Evolutionary conservation across 495 filamentous ascomycete genomes (phyloP).

Genomic region (Lasiosphaeria hispida): DNA sequence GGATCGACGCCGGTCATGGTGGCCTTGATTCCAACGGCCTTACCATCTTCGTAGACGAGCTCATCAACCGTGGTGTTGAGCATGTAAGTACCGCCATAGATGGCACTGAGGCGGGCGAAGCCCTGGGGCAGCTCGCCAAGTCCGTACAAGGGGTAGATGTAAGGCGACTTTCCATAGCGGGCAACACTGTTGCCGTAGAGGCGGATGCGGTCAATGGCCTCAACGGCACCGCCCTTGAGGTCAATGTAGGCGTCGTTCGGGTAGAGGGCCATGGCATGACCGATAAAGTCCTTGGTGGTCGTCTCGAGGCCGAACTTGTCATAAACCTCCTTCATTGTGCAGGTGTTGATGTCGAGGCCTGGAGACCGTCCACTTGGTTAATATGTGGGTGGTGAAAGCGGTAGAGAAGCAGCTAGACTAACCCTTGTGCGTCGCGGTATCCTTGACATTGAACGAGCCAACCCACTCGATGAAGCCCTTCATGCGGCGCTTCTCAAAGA

Average conservation of each 20-base stretch:
- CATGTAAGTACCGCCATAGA: conserved; percentile 99
- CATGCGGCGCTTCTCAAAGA: conserved; percentile 96
- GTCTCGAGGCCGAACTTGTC: conserved; percentile 94
- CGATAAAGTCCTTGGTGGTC: conserved; percentile 92
- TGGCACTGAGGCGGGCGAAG: conserved; percentile 94
- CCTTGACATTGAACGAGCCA: conserved; percentile 79
- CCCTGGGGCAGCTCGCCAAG: conserved; percentile 97
- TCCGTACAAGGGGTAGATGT: conserved; percentile 98
- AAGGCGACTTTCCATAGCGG: conserved; percentile 96
- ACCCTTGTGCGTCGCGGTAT: conserved; percentile 87
- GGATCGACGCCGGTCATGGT: conserved; percentile 85
- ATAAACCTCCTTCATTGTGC: conserved; percentile 95
- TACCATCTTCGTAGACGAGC: conserved; percentile 73
- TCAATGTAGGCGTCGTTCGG: conserved; percentile 83
- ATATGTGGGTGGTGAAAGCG: not conserved
- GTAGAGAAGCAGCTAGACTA: conserved; percentile 25
- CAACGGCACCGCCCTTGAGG: conserved; percentile 67
- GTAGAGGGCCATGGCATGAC: conserved; percentile 97
- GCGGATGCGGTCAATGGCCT: conserved; percentile 87
- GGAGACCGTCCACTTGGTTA: not conserved
- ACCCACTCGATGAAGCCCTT: conserved; percentile 98
- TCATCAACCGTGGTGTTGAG: conserved; percentile 93
- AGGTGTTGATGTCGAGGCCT: conserved; percentile 77
- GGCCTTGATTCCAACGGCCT: conserved; percentile 90
- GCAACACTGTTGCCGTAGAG: conserved; percentile 98